Percentiles rank a stretch among this genome's conserved stretches.
phyloP scores from a whole-genome alignment of 208 protist genomes.

The Wallacemonas sp. region DNA sequence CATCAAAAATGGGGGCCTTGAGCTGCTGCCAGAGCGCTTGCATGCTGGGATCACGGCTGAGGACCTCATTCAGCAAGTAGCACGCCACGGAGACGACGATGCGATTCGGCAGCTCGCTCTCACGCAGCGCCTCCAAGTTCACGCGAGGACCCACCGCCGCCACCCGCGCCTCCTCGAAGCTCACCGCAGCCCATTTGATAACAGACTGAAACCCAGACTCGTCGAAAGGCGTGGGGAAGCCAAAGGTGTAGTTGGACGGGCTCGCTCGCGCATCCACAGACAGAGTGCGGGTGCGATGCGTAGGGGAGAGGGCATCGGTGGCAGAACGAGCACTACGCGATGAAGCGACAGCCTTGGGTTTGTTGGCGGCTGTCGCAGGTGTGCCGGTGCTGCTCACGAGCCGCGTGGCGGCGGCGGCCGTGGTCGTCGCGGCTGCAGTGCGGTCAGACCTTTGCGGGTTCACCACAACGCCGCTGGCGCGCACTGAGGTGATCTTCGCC shows the following conservation, averaged over 20 bases:
- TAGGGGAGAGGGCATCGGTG: neutral
- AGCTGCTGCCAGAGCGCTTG: conserved; percentile 57
- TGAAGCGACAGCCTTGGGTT: neutral
- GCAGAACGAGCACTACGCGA: neutral
- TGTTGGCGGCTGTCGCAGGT: neutral
- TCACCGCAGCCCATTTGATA: conserved; percentile 70
- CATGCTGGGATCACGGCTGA: conserved; percentile 47
- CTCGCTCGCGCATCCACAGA: neutral
- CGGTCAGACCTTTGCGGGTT: neutral
- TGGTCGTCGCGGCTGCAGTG: neutral
- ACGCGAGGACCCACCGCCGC: conserved; percentile 55
- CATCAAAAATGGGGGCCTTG: conserved; percentile 59
- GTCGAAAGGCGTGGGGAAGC: conserved; percentile 66
- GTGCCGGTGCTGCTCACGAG: conserved; percentile 7
- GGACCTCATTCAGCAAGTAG: conserved; percentile 76
- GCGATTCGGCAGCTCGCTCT: conserved; percentile 37
- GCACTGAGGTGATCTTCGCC: neutral
- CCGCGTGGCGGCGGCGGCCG: neutral
- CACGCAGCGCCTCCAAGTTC: conserved; percentile 24
- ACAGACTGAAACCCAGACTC: conserved; percentile 66
- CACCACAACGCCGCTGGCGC: conserved; percentile 7
- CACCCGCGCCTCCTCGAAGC: conserved; percentile 66
- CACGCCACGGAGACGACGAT: conserved; percentile 65
- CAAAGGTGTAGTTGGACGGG: conserved; percentile 26
- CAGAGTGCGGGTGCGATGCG: neutral